Conservation (phyloP, 768 basidiomycete genomes). For the Agrocybe pediades region DNA sequence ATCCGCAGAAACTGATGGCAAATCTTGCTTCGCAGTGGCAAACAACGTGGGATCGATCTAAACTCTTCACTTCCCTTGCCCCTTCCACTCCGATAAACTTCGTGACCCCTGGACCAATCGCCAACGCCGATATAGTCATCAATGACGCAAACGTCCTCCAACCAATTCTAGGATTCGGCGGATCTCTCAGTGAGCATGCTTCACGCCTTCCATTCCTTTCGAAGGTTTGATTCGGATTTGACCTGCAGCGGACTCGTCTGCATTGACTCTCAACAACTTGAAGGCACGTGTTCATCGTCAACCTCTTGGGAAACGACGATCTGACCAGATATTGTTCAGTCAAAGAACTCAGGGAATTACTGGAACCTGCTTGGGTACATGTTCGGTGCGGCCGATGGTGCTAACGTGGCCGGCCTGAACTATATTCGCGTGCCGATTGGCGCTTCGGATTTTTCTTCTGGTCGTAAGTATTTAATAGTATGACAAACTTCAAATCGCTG, state of each 20-base stretch:
- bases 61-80: constrained; percentile 51
- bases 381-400: constrained; percentile 63
- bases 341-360: constrained; percentile 55
- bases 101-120: constrained; percentile 53
- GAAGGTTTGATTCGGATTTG: background rate
- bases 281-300: constrained; percentile 45
- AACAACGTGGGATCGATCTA: constrained; percentile 54
- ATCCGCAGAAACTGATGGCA: background rate
- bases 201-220: background rate
- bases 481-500: background rate
- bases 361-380: constrained; percentile 58
- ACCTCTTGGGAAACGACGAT: background rate
- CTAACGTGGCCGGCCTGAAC: constrained; percentile 64
- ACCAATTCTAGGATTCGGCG: constrained; percentile 68
- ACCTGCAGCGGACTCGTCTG: constrained; percentile 68
- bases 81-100: constrained; percentile 58
- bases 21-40: constrained; percentile 46
- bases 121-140: constrained; percentile 63
- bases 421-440: constrained; percentile 73
- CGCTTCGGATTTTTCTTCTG: constrained; percentile 71
- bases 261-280: constrained; percentile 57
- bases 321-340: constrained; percentile 29
- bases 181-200: constrained; percentile 52
- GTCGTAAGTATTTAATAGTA: constrained; percentile 34
- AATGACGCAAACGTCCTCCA: constrained; percentile 59